phyloP scores from a whole-genome alignment of 305 asterid genomes.

The Lippia alba region DNA sequence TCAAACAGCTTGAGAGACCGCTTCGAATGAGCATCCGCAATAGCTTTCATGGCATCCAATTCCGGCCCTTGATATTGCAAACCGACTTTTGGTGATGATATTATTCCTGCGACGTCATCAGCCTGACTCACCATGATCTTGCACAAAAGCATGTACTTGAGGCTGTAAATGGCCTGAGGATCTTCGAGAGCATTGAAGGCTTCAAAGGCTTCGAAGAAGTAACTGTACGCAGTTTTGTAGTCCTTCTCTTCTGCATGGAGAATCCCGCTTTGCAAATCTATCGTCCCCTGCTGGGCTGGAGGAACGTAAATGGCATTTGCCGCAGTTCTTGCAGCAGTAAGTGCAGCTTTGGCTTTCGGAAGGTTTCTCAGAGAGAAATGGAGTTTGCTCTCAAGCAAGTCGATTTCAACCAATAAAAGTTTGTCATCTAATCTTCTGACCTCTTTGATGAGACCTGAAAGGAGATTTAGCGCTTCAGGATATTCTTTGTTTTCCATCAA shows the following conservation, averaged over 20 bases:
- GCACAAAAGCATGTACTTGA: constrained; percentile 69
- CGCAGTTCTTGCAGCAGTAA: constrained; percentile 76
- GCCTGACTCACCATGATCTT: constrained; percentile 75
- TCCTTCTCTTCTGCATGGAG: constrained; percentile 75
- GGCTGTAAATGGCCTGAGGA: constrained; percentile 67
- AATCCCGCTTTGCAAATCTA: constrained; percentile 71
- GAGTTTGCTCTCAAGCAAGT: constrained; percentile 72
- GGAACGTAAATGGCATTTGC: constrained; percentile 75
- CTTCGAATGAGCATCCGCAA: constrained; percentile 68
- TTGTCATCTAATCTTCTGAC: constrained; percentile 72
- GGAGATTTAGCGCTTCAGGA: constrained; percentile 63
- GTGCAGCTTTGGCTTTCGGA: constrained; percentile 75
- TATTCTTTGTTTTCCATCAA: constrained; percentile 67
- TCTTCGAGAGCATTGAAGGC: constrained; percentile 71
- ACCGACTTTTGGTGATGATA: constrained; percentile 65
- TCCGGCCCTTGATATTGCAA: constrained; percentile 70
- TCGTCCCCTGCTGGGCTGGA: constrained; percentile 74
- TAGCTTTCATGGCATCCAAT: constrained; percentile 69
- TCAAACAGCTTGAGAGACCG: constrained; percentile 69
- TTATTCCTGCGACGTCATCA: constrained; percentile 68
- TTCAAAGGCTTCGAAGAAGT: constrained; percentile 72
- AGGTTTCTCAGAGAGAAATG: constrained; percentile 69
- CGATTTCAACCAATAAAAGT: constrained; percentile 63
- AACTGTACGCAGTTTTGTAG: constrained; percentile 74
- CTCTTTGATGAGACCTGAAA: constrained; percentile 68